Evolutionary conservation across 116 monocot species (phyloP), one percentile per base, ranked within the genome.

Genomic region (Dioscorea cayenensis): DNA sequence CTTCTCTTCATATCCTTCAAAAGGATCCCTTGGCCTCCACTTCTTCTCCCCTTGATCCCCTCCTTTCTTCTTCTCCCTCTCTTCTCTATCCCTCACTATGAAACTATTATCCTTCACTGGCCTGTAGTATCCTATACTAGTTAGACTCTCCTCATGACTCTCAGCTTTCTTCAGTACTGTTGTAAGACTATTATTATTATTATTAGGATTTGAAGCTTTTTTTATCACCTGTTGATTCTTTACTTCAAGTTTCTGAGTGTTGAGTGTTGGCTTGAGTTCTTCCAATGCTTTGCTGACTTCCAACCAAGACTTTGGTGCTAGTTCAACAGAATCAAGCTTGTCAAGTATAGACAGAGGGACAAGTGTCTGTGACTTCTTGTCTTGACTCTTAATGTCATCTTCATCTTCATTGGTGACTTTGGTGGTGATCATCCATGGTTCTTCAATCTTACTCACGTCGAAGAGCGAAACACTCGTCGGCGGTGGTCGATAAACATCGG

Each of bases 211-310:
- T 51, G n/a, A 43, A 69, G 38, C 36, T 36, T 1, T 50, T 32
- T 55, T 5, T 48, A 20, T 43, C 12, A 43, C 43, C 43, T 43
- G 32, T 32, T 32, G 32, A 32, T 32, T 43, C 43, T 43, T 43
- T 43, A 0, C 43, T 10, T 43, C 43, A 43, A 43, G 43, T 9
- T 43, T 43, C 43, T 9, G 43, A 43, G 7, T 12, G 18, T 38
- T 70, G 65, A 86, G 71, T 8, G 82, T 38, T 18, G 92, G 90
- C 63, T 90, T 90, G 72, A 88, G 80, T 48, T 88, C 92, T 28
- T 97, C 82, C 61, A 97, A 69, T 23, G 81, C 90, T 68, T 90
- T 90, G 83, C 90, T 92, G 28, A 97, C 84, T 68, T 97, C 96
- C 22, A 84, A 88, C 96, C 96, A 97, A n/a, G 96, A 83, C 16